phyloP scores from a whole-genome alignment of 2,329 filamentous ascomycete species.

The Fusarium poae region DNA sequence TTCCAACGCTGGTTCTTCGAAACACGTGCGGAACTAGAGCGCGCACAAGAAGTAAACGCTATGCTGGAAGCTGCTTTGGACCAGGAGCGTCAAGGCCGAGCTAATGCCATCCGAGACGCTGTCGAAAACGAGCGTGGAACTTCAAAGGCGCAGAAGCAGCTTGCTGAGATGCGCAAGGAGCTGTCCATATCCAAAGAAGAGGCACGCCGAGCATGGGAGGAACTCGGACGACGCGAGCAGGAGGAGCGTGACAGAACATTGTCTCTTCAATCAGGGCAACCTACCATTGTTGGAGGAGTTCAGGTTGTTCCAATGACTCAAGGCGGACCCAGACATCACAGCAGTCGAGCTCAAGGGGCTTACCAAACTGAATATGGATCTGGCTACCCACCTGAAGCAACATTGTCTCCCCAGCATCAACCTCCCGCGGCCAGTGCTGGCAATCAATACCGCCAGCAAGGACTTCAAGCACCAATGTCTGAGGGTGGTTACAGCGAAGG shows the following conservation, averaged over 20 bases:
- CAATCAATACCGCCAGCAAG: constrained; percentile 47
- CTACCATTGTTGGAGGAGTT: constrained; percentile 90
- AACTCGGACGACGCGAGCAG: constrained; percentile 91
- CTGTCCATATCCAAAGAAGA: constrained; percentile 96
- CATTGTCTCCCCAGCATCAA: constrained; percentile 59
- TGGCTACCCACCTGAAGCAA: constrained; percentile 54
- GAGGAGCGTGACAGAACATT: constrained; percentile 89
- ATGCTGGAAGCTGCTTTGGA: constrained; percentile 82
- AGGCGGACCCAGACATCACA: constrained; percentile 69
- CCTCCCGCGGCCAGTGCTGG: constrained; percentile 49
- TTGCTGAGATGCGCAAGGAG: constrained; percentile 93
- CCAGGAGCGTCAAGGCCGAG: constrained; percentile 77
- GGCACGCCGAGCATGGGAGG: constrained; percentile 95
- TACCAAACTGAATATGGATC: constrained; percentile 51
- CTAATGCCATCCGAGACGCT: constrained; percentile 74
- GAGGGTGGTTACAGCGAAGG: constrained; percentile 76
- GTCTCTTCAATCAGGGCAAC: constrained; percentile 87
- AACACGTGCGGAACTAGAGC: constrained; percentile 88
- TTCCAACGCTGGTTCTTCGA: constrained; percentile 99
- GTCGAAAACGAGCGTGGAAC: constrained; percentile 77
- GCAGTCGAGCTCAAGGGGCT: constrained; percentile 55
- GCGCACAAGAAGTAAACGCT: constrained; percentile 83
- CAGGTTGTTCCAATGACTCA: constrained; percentile 95
- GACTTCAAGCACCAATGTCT: constrained; percentile 55
- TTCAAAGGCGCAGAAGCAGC: constrained; percentile 80